Percentiles rank a stretch among this genome's conserved stretches.
Evolutionary conservation across 192 early-diverging fungal genomes (phyloP).

Genomic region (Dimargaris verticillata): DNA sequence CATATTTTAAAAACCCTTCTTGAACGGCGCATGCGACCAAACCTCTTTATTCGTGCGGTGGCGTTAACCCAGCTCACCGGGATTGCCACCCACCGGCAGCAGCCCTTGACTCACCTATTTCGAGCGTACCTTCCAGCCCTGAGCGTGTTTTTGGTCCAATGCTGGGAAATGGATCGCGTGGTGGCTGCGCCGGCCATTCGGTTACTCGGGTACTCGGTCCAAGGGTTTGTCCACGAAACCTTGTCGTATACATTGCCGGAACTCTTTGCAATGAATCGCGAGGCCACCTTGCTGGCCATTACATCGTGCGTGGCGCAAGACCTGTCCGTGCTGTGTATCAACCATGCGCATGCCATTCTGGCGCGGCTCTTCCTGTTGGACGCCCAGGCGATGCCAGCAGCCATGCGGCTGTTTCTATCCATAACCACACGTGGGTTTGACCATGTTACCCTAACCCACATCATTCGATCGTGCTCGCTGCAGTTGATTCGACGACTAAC

Average conservation of each 20-base stretch:
- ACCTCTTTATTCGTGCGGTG: slow-evolving; percentile 2
- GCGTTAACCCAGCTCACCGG: neutral
- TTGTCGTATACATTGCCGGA: slow-evolving; percentile 2
- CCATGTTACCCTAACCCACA: neutral
- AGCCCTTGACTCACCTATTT: neutral
- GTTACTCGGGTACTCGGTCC: neutral
- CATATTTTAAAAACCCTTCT: slow-evolving; percentile 2
- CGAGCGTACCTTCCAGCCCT: neutral
- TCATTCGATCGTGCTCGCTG: slow-evolving; percentile 5
- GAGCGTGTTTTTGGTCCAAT: slow-evolving; percentile 9
- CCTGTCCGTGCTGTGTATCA: slow-evolving; percentile 8
- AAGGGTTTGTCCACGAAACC: neutral
- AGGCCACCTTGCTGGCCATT: slow-evolving; percentile 5
- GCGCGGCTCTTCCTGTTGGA: neutral
- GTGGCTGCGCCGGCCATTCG: neutral
- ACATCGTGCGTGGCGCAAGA: neutral
- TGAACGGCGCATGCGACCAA: neutral
- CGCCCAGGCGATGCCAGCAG: neutral
- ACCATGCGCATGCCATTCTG: slow-evolving; percentile 10
- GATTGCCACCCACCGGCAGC: neutral
- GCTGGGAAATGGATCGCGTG: slow-evolving; percentile 1
- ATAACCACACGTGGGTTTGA: neutral
- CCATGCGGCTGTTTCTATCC: slow-evolving; percentile 1
- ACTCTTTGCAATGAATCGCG: slow-evolving; percentile 3
- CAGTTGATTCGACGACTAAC: slow-evolving; percentile 4